Conservation (phyloP, 1,284 basidiomycete genomes). For the Naganishia sp. region DNA sequence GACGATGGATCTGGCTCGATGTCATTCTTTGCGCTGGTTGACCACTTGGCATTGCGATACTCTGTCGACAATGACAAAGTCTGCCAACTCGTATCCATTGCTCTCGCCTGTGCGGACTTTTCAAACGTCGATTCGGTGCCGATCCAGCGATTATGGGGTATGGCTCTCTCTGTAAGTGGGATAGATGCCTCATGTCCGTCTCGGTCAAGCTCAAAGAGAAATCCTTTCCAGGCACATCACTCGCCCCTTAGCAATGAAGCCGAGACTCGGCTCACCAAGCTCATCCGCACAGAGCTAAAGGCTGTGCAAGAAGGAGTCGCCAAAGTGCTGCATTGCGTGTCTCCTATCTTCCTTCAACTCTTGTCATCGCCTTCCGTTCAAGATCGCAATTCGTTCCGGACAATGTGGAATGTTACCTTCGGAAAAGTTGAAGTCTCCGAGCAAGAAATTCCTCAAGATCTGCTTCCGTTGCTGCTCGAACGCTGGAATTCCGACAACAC, state of each 20-base stretch:
- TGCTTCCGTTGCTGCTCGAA: constrained; percentile 2
- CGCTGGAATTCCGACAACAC: not conserved
- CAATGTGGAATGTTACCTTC: constrained; percentile 8
- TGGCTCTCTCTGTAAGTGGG: constrained; percentile 4
- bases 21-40: constrained; percentile 4
- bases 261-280: not conserved
- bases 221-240: not conserved
- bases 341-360: constrained; percentile 2
- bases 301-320: not conserved
- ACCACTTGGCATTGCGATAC: constrained; percentile 1
- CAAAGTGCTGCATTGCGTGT: not conserved
- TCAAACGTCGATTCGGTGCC: not conserved
- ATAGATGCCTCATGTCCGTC: not conserved
- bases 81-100: constrained; percentile 7
- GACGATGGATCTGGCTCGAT: not conserved
- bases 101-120: not conserved
- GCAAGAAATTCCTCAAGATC: not conserved
- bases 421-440: constrained; percentile 1
- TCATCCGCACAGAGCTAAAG: not conserved
- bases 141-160: constrained; percentile 9
- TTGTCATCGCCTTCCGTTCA: not conserved
- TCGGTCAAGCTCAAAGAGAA: not conserved
- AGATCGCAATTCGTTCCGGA: constrained; percentile 2
- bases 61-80: not conserved
- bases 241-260: constrained; percentile 3